Conservation (phyloP, 2,329 filamentous ascomycete genomes). For the Calonectria honghensis region DNA sequence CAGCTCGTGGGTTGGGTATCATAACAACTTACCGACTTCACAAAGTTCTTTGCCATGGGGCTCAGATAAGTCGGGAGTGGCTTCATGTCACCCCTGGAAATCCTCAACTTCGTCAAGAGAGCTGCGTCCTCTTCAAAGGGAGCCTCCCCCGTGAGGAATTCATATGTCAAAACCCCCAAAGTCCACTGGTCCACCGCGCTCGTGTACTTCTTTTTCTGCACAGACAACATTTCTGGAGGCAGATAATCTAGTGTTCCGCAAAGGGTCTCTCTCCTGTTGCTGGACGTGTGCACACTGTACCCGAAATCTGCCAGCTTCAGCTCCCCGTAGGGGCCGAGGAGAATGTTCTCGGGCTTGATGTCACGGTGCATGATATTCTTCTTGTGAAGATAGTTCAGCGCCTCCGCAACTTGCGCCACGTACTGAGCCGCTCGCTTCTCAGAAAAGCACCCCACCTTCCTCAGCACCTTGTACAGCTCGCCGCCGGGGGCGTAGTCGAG, state of each 20-base stretch:
- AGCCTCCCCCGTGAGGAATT: conserved; percentile 51
- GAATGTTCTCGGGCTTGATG: conserved; percentile 61
- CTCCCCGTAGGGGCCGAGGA: conserved; percentile 56
- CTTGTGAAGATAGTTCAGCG: conserved; percentile 56
- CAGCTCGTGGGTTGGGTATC: neutral
- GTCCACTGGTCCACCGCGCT: conserved; percentile 50
- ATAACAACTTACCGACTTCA: conserved; percentile 31
- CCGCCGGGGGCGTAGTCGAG: conserved; percentile 80
- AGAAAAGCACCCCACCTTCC: conserved; percentile 79
- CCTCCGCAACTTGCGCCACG: conserved; percentile 80
- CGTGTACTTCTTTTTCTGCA: conserved; percentile 33
- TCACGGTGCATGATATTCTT: conserved; percentile 60
- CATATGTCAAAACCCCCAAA: conserved; percentile 53
- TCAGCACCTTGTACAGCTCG: conserved; percentile 83
- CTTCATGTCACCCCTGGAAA: conserved; percentile 49
- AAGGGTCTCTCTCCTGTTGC: conserved; percentile 47
- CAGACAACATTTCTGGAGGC: conserved; percentile 54
- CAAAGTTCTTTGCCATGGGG: conserved; percentile 46
- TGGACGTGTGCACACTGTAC: conserved; percentile 55
- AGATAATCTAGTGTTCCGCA: conserved; percentile 57
- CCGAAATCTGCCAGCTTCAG: conserved; percentile 57
- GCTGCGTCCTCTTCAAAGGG: conserved; percentile 51
- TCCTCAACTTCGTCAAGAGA: conserved; percentile 46
- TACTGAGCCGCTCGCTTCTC: conserved; percentile 83
- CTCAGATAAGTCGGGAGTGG: conserved; percentile 44